Conservation (phyloP, 176 grass and related monocot species). For the maize (Zea mays) region DNA sequence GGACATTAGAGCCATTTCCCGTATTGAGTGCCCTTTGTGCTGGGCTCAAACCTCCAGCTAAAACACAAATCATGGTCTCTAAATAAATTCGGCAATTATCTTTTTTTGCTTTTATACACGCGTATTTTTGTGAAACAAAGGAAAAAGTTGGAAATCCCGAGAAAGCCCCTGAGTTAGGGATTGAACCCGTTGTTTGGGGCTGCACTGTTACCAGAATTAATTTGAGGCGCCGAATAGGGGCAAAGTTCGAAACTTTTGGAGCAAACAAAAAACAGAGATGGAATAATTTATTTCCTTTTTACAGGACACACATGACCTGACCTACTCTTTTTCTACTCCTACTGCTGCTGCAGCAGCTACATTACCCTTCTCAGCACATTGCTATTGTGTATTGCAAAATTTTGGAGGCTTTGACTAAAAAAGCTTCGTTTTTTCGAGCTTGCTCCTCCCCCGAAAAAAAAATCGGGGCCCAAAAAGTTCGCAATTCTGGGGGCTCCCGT, state of each 20-base stretch:
- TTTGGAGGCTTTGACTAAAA: constrained; percentile 58
- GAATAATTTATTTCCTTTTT: constrained; percentile 60
- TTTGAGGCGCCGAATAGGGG: constrained; percentile 37
- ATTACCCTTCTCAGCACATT: too few species aligned
- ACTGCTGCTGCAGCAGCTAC: constrained; percentile 5
- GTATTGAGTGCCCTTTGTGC: constrained; percentile 35
- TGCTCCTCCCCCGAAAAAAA: constrained; percentile 41
- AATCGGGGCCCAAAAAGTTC: background rate
- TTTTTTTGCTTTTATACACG: background rate
- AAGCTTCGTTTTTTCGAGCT: constrained; percentile 57
- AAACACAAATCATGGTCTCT: constrained; percentile 18
- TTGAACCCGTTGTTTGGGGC: constrained; percentile 28
- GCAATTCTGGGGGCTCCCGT: too few species aligned
- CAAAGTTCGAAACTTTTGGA: constrained; percentile 65
- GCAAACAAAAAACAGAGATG: constrained; percentile 47
- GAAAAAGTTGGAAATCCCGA: constrained; percentile 39
- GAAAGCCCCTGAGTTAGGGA: constrained; percentile 32
- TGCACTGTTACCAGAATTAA: constrained; percentile 40
- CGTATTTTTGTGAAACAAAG: background rate
- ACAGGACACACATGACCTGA: constrained; percentile 58
- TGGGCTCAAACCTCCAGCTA: constrained; percentile 28
- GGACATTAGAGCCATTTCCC: constrained; percentile 46
- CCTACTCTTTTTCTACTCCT: constrained; percentile 89
- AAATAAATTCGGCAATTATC: constrained; percentile 8
- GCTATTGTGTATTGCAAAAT: constrained; percentile 63